Percentiles rank a stretch among this genome's conserved stretches.
Conservation (phyloP, 1,284 basidiomycete species). For the Melampsora larici-populina region DNA sequence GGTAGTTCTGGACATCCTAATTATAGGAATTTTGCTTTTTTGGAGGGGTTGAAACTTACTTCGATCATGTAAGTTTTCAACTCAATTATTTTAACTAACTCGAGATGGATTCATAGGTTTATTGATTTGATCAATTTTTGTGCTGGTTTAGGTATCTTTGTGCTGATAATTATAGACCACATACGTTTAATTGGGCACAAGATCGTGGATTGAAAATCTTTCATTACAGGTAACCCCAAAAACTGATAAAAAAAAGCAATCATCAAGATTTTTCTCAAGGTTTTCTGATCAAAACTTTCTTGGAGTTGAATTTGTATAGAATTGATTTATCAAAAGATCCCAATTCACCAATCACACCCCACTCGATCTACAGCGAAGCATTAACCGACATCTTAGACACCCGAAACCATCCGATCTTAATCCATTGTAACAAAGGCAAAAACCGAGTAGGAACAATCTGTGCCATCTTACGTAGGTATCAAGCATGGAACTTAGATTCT, state of each 20-base stretch:
- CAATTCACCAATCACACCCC: not conserved
- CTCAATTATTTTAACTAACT: no score
- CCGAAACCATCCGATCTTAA: conserved; percentile 30
- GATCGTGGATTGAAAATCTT: conserved; percentile 39
- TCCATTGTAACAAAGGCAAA: conserved; percentile 40
- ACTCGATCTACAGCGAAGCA: not conserved
- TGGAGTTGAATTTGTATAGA: no score
- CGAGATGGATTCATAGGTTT: no score
- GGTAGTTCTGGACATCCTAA: conserved; percentile 41
- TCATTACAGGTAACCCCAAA: conserved; percentile 40
- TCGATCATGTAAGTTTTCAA: conserved; percentile 37
- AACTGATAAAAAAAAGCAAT: no score
- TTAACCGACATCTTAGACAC: conserved; percentile 23
- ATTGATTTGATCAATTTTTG: not conserved
- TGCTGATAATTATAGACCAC: conserved; percentile 28
- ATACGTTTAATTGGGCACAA: conserved; percentile 40
- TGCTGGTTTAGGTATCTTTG: conserved; percentile 24
- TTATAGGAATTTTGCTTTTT: conserved; percentile 33
- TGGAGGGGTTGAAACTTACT: conserved; percentile 28
- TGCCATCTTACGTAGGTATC: conserved; percentile 14
- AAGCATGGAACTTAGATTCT: conserved; percentile 13
- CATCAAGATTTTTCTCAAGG: no score
- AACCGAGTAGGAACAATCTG: conserved; percentile 18
- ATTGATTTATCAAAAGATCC: conserved; percentile 39
- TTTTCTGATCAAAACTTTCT: no score